These are phyloP conservation scores for Neurospora africana DNA, from an alignment of 495 filamentous ascomycete genomes.

Conservation along the genomic window DNA sequence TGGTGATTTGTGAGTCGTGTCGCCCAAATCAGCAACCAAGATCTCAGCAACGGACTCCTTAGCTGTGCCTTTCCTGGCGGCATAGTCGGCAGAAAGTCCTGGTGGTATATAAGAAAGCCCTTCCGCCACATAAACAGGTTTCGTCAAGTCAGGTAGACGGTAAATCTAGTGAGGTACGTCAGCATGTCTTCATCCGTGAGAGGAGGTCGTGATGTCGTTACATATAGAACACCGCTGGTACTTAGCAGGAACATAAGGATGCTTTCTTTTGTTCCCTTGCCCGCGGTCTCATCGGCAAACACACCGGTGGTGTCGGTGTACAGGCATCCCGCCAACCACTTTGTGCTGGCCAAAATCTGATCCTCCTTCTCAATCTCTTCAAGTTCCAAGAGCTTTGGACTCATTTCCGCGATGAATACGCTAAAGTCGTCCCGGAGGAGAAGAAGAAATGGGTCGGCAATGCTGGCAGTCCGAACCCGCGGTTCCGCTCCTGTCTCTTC, in stretches of 20 bases:
- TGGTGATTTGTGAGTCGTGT: conserved; percentile 54
- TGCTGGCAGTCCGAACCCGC: conserved; percentile 66
- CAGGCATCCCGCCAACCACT: conserved; percentile 73
- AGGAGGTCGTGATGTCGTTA: conserved; percentile 29
- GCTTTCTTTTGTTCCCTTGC: conserved; percentile 37
- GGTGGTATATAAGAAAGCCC: conserved; percentile 70
- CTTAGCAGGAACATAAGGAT: conserved; percentile 67
- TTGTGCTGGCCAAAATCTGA: conserved; percentile 38
- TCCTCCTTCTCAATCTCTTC: conserved; percentile 65
- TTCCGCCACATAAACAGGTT: conserved; percentile 52
- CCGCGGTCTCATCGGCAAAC: conserved; percentile 36
- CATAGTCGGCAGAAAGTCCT: conserved; percentile 58
- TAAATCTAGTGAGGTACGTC: conserved; percentile 40
- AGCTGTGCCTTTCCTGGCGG: conserved; percentile 53
- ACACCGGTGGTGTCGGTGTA: conserved; percentile 55
- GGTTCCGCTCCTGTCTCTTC: conserved; percentile 73
- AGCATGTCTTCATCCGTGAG: not conserved
- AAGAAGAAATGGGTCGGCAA: conserved; percentile 79
- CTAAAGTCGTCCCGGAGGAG: conserved; percentile 75
- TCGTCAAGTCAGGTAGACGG: conserved; percentile 49
- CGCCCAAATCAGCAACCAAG: conserved; percentile 74
- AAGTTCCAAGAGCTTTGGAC: conserved; percentile 41
- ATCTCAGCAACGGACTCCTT: conserved; percentile 67
- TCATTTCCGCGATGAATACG: conserved; percentile 58
- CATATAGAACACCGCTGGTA: conserved; percentile 58